Evolutionary conservation across 768 basidiomycete genomes (phyloP).

Genomic region (Rhizopogon vinicolor): DNA sequence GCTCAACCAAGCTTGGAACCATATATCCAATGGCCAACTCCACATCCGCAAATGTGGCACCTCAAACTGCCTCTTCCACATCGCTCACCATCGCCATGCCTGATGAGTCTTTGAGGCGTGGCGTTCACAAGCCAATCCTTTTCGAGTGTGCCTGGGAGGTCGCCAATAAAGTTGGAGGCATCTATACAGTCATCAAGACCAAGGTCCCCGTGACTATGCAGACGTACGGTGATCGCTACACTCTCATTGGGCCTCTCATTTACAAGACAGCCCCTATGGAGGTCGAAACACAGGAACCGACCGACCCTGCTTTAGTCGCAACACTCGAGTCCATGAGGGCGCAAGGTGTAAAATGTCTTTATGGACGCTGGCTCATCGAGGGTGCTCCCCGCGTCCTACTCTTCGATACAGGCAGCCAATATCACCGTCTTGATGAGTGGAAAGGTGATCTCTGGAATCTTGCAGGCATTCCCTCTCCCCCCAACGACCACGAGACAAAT

Average conservation of each 20-base stretch:
- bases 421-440: constrained; percentile 93
- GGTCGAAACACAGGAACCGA: constrained; percentile 90
- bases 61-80: background rate
- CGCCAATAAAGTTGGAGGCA: constrained; percentile 97
- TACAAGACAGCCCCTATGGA: constrained; percentile 99
- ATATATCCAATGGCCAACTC: background rate
- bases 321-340: constrained; percentile 80
- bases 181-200: constrained; percentile 99
- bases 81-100: constrained; percentile 3
- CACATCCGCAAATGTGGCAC: background rate
- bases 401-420: constrained; percentile 91
- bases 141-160: constrained; percentile 99
- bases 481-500: constrained; percentile 97
- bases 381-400: constrained; percentile 93
- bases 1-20: background rate
- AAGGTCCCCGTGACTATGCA: constrained; percentile 97
- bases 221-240: constrained; percentile 94
- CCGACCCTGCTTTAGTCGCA: constrained; percentile 70
- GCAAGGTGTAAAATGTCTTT: constrained; percentile 90
- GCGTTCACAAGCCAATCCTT: constrained; percentile 74
- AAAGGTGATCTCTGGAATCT: constrained; percentile 98
- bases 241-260: constrained; percentile 94
- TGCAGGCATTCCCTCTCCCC: constrained; percentile 95
- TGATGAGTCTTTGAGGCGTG: constrained; percentile 44
- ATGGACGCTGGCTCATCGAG: constrained; percentile 98